phyloP scores from a whole-genome alignment of 2,329 filamentous ascomycete genomes.

The Coniochaeta hoffmannii region DNA sequence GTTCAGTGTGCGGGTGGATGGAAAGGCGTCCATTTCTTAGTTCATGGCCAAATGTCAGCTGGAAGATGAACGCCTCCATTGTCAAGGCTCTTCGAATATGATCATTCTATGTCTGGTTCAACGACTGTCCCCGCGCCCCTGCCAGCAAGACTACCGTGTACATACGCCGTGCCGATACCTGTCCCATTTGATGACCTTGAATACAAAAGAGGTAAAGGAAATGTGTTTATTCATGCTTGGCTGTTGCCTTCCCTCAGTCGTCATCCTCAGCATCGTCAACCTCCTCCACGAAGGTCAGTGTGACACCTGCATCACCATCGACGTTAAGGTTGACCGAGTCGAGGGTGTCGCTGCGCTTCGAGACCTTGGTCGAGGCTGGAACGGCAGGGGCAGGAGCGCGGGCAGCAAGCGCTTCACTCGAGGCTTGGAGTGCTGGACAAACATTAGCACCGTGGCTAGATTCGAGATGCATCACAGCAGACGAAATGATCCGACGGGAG shows the following conservation, averaged over 20 bases:
- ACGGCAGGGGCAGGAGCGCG: conserved; percentile 8
- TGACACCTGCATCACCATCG: conserved; percentile 33
- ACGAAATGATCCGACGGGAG: background rate
- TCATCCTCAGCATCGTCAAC: conserved; percentile 21
- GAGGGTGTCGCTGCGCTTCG: conserved; percentile 19
- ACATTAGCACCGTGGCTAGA: background rate
- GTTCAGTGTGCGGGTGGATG: too few relatives aligned
- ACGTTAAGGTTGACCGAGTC: conserved; percentile 38
- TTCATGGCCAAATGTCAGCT: too few relatives aligned
- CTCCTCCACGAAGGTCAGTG: conserved; percentile 38
- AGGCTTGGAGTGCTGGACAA: conserved; percentile 18
- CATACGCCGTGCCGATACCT: background rate
- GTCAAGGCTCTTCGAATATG: too few relatives aligned
- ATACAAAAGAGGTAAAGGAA: conserved; percentile 3
- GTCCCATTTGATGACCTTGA: background rate
- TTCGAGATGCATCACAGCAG: background rate
- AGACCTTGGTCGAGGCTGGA: background rate
- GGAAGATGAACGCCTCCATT: too few relatives aligned
- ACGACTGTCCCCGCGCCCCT: background rate
- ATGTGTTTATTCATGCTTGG: background rate
- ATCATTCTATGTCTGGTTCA: background rate
- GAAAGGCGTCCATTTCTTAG: too few relatives aligned
- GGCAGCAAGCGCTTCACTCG: conserved; percentile 8
- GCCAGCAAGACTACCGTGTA: background rate
- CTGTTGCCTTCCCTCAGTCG: conserved; percentile 14